These are phyloP conservation scores for Diaporthe longicolla DNA, from an alignment of 2,329 filamentous ascomycete species.

Conservation along the genomic window DNA sequence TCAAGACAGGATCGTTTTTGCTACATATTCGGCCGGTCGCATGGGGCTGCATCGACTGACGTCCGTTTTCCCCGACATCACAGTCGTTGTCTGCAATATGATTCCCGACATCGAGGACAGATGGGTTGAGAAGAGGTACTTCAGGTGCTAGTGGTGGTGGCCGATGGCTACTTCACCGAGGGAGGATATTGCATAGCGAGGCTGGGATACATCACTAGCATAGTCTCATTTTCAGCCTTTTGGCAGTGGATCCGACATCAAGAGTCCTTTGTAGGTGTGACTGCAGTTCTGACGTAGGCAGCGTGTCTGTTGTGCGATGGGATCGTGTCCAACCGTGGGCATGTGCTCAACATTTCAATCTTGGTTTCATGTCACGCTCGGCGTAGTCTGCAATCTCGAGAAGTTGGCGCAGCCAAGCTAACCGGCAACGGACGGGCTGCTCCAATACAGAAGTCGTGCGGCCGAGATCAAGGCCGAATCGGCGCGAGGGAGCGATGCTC, in stretches of 20 bases:
- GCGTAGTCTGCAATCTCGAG: too few relatives aligned
- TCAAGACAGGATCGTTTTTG: slow-evolving; percentile 88
- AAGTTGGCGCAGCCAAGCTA: background rate
- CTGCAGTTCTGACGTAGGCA: background rate
- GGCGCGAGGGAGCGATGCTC: slow-evolving; percentile 26
- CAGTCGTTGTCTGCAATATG: slow-evolving; percentile 87
- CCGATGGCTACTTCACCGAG: background rate
- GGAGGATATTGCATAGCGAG: slow-evolving; percentile 37
- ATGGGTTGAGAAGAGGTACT: slow-evolving; percentile 92
- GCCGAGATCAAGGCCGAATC: slow-evolving; percentile 34
- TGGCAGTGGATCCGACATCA: background rate
- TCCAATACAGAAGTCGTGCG: background rate
- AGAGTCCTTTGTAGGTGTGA: background rate
- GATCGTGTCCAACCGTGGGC: background rate
- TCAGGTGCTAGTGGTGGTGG: slow-evolving; percentile 78
- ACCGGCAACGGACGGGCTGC: too few relatives aligned
- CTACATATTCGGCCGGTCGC: slow-evolving; percentile 90
- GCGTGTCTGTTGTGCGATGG: background rate
- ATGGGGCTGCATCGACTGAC: slow-evolving; percentile 87
- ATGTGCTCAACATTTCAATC: background rate
- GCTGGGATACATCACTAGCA: background rate
- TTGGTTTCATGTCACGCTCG: background rate
- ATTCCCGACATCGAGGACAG: slow-evolving; percentile 86
- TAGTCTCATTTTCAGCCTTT: background rate
- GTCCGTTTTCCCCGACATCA: slow-evolving; percentile 89